A percentile compares a stretch with the other conserved stretches of the same genome.
phyloP scores from a whole-genome alignment of 2,329 filamentous ascomycete genomes.

The Sarocladium oryzae region DNA sequence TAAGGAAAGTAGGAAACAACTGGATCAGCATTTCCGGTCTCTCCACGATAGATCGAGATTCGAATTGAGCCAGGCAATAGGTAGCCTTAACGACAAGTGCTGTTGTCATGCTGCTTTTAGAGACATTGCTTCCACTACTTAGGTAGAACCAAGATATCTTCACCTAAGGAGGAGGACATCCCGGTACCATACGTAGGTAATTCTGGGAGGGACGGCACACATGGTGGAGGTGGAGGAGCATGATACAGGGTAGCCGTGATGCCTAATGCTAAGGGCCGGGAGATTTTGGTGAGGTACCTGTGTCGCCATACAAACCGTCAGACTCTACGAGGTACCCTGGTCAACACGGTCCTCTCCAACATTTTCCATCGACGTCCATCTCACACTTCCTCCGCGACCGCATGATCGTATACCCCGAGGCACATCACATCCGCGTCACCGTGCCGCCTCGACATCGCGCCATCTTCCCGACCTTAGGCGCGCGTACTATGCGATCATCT shows the following conservation, averaged over 20 bases:
- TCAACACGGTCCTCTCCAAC: slow-evolving; percentile 6
- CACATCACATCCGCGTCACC: slow-evolving; percentile 12
- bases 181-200: too few relatives aligned
- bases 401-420: background rate
- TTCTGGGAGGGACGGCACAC: too few relatives aligned
- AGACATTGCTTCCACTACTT: too few relatives aligned
- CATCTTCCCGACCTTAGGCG: slow-evolving; percentile 11
- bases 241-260: background rate
- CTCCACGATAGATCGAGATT: too few relatives aligned
- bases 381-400: background rate
- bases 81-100: too few relatives aligned
- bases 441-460: slow-evolving; percentile 13
- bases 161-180: too few relatives aligned
- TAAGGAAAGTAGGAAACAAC: too few relatives aligned
- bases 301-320: background rate
- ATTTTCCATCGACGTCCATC: slow-evolving; percentile 10
- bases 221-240: too few relatives aligned
- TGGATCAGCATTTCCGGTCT: too few relatives aligned
- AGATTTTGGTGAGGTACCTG: background rate
- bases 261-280: background rate
- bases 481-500: slow-evolving; percentile 2
- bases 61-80: too few relatives aligned
- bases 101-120: too few relatives aligned
- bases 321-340: background rate
- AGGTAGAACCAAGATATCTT: too few relatives aligned